Evolutionary conservation across 1,139 yeast genomes (phyloP).

Genomic region (Magnusiomyces ingens): DNA sequence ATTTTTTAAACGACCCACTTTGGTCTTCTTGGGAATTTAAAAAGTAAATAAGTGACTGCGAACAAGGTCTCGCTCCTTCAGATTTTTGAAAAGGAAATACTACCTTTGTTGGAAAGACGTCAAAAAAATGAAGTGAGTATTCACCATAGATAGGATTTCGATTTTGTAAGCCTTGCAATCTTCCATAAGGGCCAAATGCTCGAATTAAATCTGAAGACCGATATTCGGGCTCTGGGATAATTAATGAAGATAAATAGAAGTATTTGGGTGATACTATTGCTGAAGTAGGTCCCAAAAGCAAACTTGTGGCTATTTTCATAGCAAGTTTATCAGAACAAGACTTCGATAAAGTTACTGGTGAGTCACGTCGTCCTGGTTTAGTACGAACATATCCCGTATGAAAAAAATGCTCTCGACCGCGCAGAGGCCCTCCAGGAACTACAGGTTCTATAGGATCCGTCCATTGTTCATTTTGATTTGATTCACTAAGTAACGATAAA

Average conservation of each 20-base stretch:
- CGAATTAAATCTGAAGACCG: constrained; percentile 40
- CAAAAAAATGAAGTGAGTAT: constrained; percentile 10
- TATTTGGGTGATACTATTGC: constrained; percentile 33
- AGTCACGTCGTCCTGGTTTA: constrained; percentile 83
- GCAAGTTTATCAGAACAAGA: constrained; percentile 85
- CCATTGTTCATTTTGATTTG: constrained; percentile 24
- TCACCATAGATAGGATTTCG: neutral
- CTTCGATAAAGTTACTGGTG: constrained; percentile 62
- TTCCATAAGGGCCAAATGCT: constrained; percentile 25
- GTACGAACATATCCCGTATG: constrained; percentile 66
- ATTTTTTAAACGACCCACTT: neutral
- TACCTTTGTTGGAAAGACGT: constrained; percentile 5
- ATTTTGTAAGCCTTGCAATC: constrained; percentile 9
- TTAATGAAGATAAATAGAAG: constrained; percentile 47
- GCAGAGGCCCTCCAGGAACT: constrained; percentile 33
- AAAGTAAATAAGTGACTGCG: constrained; percentile 21
- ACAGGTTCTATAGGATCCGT: constrained; percentile 16
- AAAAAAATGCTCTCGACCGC: constrained; percentile 65
- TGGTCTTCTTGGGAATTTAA: constrained; percentile 3
- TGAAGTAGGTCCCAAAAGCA: constrained; percentile 47
- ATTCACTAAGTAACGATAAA: constrained; percentile 36
- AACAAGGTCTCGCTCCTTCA: constrained; percentile 20
- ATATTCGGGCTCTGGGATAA: constrained; percentile 42
- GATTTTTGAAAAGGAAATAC: constrained; percentile 3
- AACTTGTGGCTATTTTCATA: constrained; percentile 54